These are phyloP conservation scores for Kurtzmaniella quercitrusa DNA, from an alignment of 1,139 yeast species.

Conservation along the genomic window DNA sequence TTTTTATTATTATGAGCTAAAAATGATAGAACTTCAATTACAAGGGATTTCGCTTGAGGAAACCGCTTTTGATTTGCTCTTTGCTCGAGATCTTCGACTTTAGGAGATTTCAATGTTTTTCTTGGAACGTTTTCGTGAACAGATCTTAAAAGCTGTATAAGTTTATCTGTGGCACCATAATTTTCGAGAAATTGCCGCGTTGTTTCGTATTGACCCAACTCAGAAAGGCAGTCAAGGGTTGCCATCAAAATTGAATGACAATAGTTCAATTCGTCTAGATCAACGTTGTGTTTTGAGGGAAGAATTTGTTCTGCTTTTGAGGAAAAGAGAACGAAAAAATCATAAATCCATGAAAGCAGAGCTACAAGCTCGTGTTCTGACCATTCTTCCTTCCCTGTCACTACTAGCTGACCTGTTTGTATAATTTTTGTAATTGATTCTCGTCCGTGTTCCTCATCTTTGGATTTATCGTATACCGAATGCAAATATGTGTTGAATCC, in stretches of 20 bases:
- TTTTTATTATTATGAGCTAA: slow-evolving; percentile 47
- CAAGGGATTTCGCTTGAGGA: slow-evolving; percentile 57
- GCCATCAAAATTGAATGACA: slow-evolving; percentile 23
- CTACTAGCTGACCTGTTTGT: slow-evolving; percentile 34
- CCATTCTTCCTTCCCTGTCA: slow-evolving; percentile 53
- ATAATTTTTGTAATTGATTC: slow-evolving; percentile 12
- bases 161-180: slow-evolving; percentile 43
- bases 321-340: slow-evolving; percentile 27
- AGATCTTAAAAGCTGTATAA: slow-evolving; percentile 42
- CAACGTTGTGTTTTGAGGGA: slow-evolving; percentile 11
- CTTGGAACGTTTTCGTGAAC: slow-evolving; percentile 48
- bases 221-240: slow-evolving; percentile 49
- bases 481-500: slow-evolving; percentile 19
- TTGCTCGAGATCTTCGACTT: slow-evolving; percentile 7
- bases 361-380: slow-evolving; percentile 46
- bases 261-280: slow-evolving; percentile 9
- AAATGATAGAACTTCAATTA: slow-evolving; percentile 59
- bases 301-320: slow-evolving; percentile 9
- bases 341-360: slow-evolving; percentile 53
- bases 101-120: slow-evolving; percentile 25
- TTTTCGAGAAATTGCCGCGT: slow-evolving; percentile 49
- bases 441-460: background rate
- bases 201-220: slow-evolving; percentile 47
- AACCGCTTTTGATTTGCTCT: slow-evolving; percentile 33
- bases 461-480: background rate